phyloP scores from a whole-genome alignment of 164 flowering plant species.

The Stephania yunnanensis region DNA sequence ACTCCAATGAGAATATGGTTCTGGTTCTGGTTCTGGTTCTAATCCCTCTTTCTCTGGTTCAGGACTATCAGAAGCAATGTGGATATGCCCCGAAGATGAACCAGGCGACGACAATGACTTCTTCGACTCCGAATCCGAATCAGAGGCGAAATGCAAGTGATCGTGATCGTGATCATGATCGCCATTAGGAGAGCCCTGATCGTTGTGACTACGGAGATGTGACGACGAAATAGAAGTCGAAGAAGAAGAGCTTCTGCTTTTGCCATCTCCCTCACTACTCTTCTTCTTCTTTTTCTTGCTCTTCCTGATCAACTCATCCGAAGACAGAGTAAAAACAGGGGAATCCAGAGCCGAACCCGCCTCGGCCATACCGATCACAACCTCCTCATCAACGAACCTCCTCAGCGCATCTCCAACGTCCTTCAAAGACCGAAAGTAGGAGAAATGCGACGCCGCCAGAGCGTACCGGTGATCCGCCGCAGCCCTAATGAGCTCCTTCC shows the following conservation, averaged over 20 bases:
- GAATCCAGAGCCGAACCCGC: conserved; percentile 37
- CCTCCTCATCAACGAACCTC: conserved; percentile 70
- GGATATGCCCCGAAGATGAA: conserved; percentile 30
- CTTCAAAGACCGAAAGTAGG: conserved; percentile 55
- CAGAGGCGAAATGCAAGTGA: conserved; percentile 36
- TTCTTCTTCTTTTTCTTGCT: conserved; percentile 25
- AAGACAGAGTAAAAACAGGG: conserved; percentile 66
- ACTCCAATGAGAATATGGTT: conserved; percentile 3
- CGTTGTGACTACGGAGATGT: conserved; percentile 11
- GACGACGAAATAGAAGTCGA: conserved; percentile 27
- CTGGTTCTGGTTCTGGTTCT: background rate
- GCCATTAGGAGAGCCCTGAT: conserved; percentile 6
- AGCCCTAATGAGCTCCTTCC: conserved; percentile 58
- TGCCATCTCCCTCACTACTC: background rate
- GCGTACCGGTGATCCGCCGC: conserved; percentile 66
- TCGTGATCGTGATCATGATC: conserved; percentile 25
- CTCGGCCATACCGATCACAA: conserved; percentile 29
- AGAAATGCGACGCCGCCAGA: conserved; percentile 70
- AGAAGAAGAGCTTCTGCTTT: conserved; percentile 23
- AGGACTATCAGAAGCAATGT: conserved; percentile 1
- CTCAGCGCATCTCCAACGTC: conserved; percentile 71
- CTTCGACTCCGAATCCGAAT: conserved; percentile 9
- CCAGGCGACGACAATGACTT: too few species aligned
- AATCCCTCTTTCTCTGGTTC: background rate
- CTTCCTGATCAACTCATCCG: conserved; percentile 31